Evolutionary conservation across 306 rosid species (phyloP), one percentile per base, ranked within the genome.

Genomic region (Dicorynia guianensis): DNA sequence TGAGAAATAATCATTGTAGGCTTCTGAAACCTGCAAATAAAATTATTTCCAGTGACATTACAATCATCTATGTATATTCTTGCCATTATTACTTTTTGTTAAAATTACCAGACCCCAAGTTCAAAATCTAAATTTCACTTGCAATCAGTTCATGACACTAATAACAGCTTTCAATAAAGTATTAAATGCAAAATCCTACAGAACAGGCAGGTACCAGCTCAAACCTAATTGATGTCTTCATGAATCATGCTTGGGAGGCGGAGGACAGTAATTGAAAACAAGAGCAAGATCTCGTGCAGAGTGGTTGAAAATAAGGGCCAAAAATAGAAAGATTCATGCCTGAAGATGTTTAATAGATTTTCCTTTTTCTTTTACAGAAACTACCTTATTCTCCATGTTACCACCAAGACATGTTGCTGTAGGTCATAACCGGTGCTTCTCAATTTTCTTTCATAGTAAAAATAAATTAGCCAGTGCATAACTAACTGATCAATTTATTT

Each of bases 1-100:
- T 74, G 59, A 43, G 46, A 78, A 72, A 63, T 48, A 70, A 76
- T 58, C 59, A 71, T 30, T 33, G 15, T 35, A 50, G 58, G 78
- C 53, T 36, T 47, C 11, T 19, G 52, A 52, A 67, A 54, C 48
- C 12, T 20, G 8, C 11, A 44, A 12, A 30, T 57, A 54, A 76
- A 62, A 39, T 52, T 18, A 53, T 33, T 46, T 55, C 50, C 44
- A 38, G n/a, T 35, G 55, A 52, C 48, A 66, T 79, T 48, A 56
- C 36, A 43, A 63, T 56, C 42, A 63, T 52, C 50, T 70, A 50
- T 14, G 43, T 33, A 10, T 2, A 55, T 15, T 6, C 57, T 40
- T 76, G 40, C 15, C 69, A 50, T 25, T 59, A 25, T 8, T 55
- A n/a, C 7, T 20, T 57, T 52, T 10, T 1, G 7, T 52, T 52